Evolutionary conservation across 306 rosid genomes (phyloP), one percentile per base, ranked within the genome.

Genomic region (Rosa persica): DNA sequence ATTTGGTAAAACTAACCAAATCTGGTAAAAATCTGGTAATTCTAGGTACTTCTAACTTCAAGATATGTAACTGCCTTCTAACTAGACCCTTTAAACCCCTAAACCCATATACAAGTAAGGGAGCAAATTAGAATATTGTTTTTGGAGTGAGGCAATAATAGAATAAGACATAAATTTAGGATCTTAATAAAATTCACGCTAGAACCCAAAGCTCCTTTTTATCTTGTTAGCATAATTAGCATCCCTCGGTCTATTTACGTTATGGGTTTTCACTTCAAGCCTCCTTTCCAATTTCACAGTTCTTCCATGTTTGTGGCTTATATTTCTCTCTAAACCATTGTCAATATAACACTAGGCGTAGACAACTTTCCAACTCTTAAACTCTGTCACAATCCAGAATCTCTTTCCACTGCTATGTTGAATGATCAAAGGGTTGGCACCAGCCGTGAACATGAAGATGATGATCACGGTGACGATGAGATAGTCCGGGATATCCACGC

Each of bases 401-500:
- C 52, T 23, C 30, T 11, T n/a, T 47, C 44, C 36, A 8, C 65
- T 62, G 69, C 70, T 60, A 93, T 93, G 97, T 65, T 81, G 83
- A 88, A 77, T 79, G 82, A 87, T 79, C 89, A 74, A 12, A 36
- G 76, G 4, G 61, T 76, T 38, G 73, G 85, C 51, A 76, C 81
- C 2, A 79, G 75, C 80, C 87, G 84, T 46, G 81, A 46, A 55
- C 46, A 71, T 67, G 86, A 86, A 51, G 69, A 83, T 30, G 74
- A 81, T 11, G 76, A 52, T 5, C 83, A 71, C 5, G 87, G 64
- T 20, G 92, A 86, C 0, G 88, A 86, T 9, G 78, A 82, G 13
- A 76, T 84, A 13, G 82, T 96, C 51, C 81, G 99, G 77, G 99
- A 93, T 74, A 96, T 96, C 84, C 96, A 96, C 72, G 94, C 98